Percentiles rank a stretch among this genome's conserved stretches.
phyloP scores from a whole-genome alignment of 2,329 filamentous ascomycete genomes.

The Furcasterigmium sp. region DNA sequence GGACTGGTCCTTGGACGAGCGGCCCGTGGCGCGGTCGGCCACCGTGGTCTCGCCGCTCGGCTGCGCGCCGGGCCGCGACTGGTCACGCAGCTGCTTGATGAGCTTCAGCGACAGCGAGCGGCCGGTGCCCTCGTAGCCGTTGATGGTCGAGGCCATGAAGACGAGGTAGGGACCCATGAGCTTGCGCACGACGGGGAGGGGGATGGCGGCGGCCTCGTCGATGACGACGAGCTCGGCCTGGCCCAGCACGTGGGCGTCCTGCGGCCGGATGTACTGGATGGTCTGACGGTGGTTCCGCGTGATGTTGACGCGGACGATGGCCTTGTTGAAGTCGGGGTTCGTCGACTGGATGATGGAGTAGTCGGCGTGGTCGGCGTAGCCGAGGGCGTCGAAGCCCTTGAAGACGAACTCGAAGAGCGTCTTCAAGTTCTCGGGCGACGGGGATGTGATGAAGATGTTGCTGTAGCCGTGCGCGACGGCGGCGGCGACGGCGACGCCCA shows the following conservation, averaged over 20 bases:
- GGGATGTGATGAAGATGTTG: constrained; percentile 98
- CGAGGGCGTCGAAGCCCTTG: constrained; percentile 93
- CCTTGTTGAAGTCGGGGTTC: constrained; percentile 98
- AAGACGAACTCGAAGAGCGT: constrained; percentile 98
- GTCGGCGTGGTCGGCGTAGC: constrained; percentile 91
- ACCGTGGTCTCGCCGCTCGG: constrained; percentile 57
- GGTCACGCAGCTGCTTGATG: constrained; percentile 93
- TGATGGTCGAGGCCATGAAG: constrained; percentile 99
- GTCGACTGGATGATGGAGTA: constrained; percentile 98
- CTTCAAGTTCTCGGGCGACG: constrained; percentile 96
- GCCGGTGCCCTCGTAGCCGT: constrained; percentile 96
- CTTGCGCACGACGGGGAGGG: constrained; percentile 84
- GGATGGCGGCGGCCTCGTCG: constrained; percentile 95
- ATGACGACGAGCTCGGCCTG: constrained; percentile 95
- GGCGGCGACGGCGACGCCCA: constrained; percentile 90
- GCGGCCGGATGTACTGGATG: constrained; percentile 96
- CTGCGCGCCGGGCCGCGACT: constrained; percentile 65
- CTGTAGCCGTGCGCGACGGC: constrained; percentile 95
- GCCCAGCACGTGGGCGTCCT: constrained; percentile 90
- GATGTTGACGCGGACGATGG: constrained; percentile 93
- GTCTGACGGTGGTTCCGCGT: constrained; percentile 94
- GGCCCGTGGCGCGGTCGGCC: constrained; percentile 75
- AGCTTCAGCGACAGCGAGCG: constrained; percentile 92
- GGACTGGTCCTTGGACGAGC: constrained; percentile 58
- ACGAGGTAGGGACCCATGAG: constrained; percentile 95